Evolutionary conservation across 768 basidiomycete genomes (phyloP), one percentile per base, ranked within the genome.

Genomic region (Auriscalpium orientale): DNA sequence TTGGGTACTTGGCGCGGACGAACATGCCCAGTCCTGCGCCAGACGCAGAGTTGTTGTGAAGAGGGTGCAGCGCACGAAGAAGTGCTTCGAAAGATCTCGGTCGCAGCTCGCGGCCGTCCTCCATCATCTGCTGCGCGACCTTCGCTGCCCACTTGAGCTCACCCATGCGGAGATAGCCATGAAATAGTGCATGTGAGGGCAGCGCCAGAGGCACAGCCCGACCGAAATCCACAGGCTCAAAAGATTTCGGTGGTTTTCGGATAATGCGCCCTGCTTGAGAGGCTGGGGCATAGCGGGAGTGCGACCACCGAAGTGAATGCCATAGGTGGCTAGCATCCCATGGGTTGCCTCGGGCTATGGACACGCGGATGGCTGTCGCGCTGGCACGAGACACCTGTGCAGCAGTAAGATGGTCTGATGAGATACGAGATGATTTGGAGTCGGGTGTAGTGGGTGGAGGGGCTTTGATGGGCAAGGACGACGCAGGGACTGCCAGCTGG

Each of bases 131-230:
- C 3, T 78, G 68, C 0, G 82, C 75, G 6, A 81, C 74, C 33
- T 66, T 64, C 34, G 74, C 72, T 0, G 85, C 87, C 48, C 79
- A 75, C 51, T 73, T 65, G 1, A 70, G 56, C 51, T 77, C 68
- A 2, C 83, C 79, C 8, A 70, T 58, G 50, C 84, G 82, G 20
- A 90, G 64, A 40, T 89, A 73, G 34, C 77, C 75, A 50, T 91
- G 89, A 10, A 91, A 60, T 43, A 91, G 73, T 28, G 75, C 71
- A 61, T 91, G 88, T 0, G 81, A 77, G 16, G 83, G 70, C 3
- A 90, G 71, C 20, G 80, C 81, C 3, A 81, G 77, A 22, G 87
- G 79, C 10, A 87, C 69, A 1, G 75, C 67, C 37, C 67, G 70
- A 49, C 75, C 74, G 58, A 85, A 82, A 15, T 75, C 68, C 52